phyloP scores from a whole-genome alignment of 176 grass and related monocot genomes.

The Bromus sterilis region DNA sequence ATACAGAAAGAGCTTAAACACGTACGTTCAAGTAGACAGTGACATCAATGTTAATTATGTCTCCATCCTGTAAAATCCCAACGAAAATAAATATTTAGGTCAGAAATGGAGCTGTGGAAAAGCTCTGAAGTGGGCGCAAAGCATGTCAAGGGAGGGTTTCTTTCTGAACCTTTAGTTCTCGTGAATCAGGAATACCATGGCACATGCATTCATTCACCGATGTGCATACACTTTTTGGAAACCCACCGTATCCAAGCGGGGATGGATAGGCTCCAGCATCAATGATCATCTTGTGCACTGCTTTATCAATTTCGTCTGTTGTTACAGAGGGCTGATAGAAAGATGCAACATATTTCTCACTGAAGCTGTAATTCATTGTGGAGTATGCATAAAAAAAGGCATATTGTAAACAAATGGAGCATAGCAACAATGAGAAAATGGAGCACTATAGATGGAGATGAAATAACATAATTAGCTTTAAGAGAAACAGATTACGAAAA shows the following conservation, averaged over 20 bases:
- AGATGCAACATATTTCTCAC: constrained; percentile 46
- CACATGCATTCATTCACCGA: constrained; percentile 98
- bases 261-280: constrained; percentile 95
- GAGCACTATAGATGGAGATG: background rate
- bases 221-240: constrained; percentile 95
- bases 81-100: background rate
- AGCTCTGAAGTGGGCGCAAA: background rate
- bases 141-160: background rate
- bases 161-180: constrained; percentile 57
- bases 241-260: constrained; percentile 88
- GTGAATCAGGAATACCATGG: constrained; percentile 98
- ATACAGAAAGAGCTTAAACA: background rate
- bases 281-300: constrained; percentile 96
- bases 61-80: constrained; percentile 74
- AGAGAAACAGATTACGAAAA: background rate
- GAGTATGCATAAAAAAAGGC: background rate
- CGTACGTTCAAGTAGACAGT: constrained; percentile 97
- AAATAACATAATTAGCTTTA: background rate
- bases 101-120: background rate
- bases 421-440: background rate
- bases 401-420: background rate
- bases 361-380: constrained; percentile 26
- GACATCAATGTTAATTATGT: constrained; percentile 95
- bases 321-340: constrained; percentile 91
- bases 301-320: constrained; percentile 99